Percentiles rank a stretch among this genome's conserved stretches.
Evolutionary conservation across 2,329 filamentous ascomycete genomes (phyloP).

Genomic region (Curvularia spicifera): DNA sequence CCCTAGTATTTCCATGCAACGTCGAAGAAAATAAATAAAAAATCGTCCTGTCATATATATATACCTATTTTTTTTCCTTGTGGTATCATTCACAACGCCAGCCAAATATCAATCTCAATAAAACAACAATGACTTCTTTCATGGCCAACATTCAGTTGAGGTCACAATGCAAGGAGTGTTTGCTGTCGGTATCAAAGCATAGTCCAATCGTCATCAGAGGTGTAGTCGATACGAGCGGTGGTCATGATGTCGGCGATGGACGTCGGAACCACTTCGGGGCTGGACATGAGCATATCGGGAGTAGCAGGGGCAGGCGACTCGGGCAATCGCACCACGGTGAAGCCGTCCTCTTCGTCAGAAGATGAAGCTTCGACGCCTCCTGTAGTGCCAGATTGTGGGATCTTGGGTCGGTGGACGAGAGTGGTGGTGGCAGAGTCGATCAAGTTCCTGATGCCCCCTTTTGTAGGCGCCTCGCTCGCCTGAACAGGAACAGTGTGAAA

Average conservation of each 20-base stretch:
- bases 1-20: not conserved
- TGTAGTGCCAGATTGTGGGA: conserved; percentile 1
- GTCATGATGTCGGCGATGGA: conserved; percentile 15
- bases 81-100: not conserved
- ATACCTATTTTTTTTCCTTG: not conserved
- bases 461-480: not conserved
- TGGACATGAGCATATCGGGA: conserved; percentile 17
- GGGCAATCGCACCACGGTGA: conserved; percentile 30
- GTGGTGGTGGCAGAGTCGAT: conserved; percentile 11
- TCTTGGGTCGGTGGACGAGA: conserved; percentile 21
- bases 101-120: not conserved
- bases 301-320: not conserved
- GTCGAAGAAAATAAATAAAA: not conserved
- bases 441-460: conserved; percentile 4
- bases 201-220: conserved; percentile 24
- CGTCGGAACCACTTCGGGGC: conserved; percentile 17
- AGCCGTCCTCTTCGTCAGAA: conserved; percentile 34
- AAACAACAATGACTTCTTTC: not conserved
- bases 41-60: not conserved
- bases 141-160: not conserved
- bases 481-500: not conserved
- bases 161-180: not conserved
- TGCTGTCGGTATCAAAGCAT: conserved; percentile 1
- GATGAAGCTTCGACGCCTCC: conserved; percentile 12
- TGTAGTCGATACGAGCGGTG: conserved; percentile 17